These are phyloP conservation scores for cucumber (Cucumis sativus) DNA, from an alignment of 306 rosid genomes.

Conservation along the genomic window Cucumber_9930_V3 NC_026658.2:23334001-23334500, in stretches of 20 bases:
- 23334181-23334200: neutral
- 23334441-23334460: neutral
- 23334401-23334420: neutral
- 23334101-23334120: slow-evolving; percentile 7
- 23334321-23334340: neutral
- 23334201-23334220: neutral
- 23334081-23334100: slow-evolving; percentile 5
- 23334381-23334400: neutral
- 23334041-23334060: neutral
- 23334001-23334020: neutral
- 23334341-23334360: neutral
- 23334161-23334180: neutral
- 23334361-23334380: neutral
- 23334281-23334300: neutral
- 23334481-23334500: slow-evolving; percentile 13
- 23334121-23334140: slow-evolving; percentile 2
- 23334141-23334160: slow-evolving; percentile 8
- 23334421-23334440: neutral
- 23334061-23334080: slow-evolving; percentile 9
- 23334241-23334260: slow-evolving; percentile 2
- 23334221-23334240: slow-evolving; percentile 5
- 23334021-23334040: neutral
- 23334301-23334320: neutral
- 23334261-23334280: slow-evolving; percentile 2
- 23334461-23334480: slow-evolving; percentile 19